Conservation (phyloP, 352 stramenopile genomes). For the Pythium oligandrum region DNA sequence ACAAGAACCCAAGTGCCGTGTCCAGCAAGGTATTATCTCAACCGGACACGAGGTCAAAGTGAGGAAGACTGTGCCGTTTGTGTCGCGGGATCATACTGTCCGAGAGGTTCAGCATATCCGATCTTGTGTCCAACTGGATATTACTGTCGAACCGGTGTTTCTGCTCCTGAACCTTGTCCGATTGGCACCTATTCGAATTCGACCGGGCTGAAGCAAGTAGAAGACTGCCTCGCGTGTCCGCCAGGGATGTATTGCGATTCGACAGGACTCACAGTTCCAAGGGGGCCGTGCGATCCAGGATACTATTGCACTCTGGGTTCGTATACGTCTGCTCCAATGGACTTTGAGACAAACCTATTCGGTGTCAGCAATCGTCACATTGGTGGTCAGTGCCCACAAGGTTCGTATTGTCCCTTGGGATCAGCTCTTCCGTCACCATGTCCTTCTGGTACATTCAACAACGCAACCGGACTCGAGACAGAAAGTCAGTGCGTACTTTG, state of each 20-base stretch:
- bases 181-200: conserved; percentile 88
- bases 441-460: conserved; percentile 73
- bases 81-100: conserved; percentile 63
- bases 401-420: conserved; percentile 65
- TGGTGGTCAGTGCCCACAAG: conserved; percentile 59
- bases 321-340: conserved; percentile 88
- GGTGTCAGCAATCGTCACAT: conserved; percentile 61
- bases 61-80: conserved; percentile 77
- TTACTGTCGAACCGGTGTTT: conserved; percentile 84
- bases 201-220: conserved; percentile 61
- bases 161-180: conserved; percentile 76
- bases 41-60: conserved; percentile 44
- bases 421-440: conserved; percentile 55
- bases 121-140: conserved; percentile 71
- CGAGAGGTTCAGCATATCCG: conserved; percentile 55
- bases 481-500: conserved; percentile 77
- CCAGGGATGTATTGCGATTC: conserved; percentile 92
- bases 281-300: conserved; percentile 78
- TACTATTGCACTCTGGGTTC: conserved; percentile 90
- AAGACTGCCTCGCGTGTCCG: conserved; percentile 84
- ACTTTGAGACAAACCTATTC: conserved; percentile 61
- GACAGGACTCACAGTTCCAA: conserved; percentile 63
- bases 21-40: conserved; percentile 72
- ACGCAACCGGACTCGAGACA: conserved; percentile 62
- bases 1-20: conserved; percentile 72